Conservation (phyloP, 345 rosid species). For the Boechera divaricarpa region DNA sequence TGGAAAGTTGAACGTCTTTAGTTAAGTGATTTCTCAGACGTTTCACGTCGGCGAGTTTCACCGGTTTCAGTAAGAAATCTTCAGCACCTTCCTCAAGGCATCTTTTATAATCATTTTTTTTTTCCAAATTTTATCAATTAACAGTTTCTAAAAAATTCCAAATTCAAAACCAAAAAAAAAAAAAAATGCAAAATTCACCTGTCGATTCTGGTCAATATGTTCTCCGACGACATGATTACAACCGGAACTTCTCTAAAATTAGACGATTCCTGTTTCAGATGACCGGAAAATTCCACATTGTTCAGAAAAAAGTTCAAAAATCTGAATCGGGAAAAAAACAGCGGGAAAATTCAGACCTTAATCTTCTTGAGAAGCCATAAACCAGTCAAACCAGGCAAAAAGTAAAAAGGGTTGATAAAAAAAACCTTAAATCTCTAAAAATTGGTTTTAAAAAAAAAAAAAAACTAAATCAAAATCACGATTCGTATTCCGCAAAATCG, state of each 20-base stretch:
- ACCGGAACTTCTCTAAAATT: constrained; percentile 78
- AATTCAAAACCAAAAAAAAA: not conserved
- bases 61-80: constrained; percentile 89
- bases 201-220: constrained; percentile 77
- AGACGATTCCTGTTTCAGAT: constrained; percentile 69
- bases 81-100: constrained; percentile 98
- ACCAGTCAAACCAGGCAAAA: constrained; percentile 99
- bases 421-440: constrained; percentile 72
- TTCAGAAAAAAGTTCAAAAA: not conserved
- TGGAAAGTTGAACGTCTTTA: constrained; percentile 46
- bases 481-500: not conserved
- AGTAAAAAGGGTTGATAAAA: constrained; percentile 89
- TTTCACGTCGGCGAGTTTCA: constrained; percentile 84
- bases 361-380: constrained; percentile 93
- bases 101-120: constrained; percentile 40
- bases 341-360: constrained; percentile 57
- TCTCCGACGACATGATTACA: constrained; percentile 96
- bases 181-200: constrained; percentile 47
- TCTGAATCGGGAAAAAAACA: not conserved
- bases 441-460: no score
- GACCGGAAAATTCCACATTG: not conserved
- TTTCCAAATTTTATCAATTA: no score
- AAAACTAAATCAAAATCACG: not conserved
- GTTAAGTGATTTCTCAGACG: constrained; percentile 65
- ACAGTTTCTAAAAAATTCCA: not conserved